Conservation (phyloP, 768 basidiomycete species). For the Hypholoma fasciculare region DNA sequence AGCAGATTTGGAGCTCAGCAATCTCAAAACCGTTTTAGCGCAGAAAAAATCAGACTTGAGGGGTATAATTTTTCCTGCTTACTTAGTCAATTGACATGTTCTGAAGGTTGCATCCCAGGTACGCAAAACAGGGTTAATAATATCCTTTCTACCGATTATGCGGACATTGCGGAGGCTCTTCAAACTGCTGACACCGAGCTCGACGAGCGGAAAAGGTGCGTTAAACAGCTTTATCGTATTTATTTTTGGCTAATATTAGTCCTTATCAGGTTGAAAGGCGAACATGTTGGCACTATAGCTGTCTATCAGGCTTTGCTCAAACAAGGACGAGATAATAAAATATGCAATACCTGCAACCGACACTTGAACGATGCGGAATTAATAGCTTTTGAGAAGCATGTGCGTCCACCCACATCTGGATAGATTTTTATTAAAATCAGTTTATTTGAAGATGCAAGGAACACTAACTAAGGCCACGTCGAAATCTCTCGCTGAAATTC, state of each 20-base stretch:
- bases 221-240: constrained; percentile 16
- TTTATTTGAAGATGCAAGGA: constrained; percentile 52
- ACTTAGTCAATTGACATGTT: too few relatives aligned
- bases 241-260: not conserved
- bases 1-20: constrained; percentile 61
- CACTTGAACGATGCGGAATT: constrained; percentile 52
- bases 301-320: constrained; percentile 58
- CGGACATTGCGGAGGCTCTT: constrained; percentile 39
- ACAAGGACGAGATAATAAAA: constrained; percentile 60
- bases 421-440: not conserved
- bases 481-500: constrained; percentile 40
- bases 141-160: constrained; percentile 27
- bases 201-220: constrained; percentile 37
- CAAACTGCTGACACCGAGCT: constrained; percentile 45
- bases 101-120: constrained; percentile 27
- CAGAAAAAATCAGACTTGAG: constrained; percentile 63
- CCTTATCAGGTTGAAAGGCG: constrained; percentile 26
- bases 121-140: constrained; percentile 50
- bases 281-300: constrained; percentile 28
- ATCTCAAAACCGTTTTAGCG: constrained; percentile 59
- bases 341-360: constrained; percentile 79
- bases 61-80: constrained; percentile 38
- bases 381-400: constrained; percentile 69
- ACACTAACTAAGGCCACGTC: constrained; percentile 58
- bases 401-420: constrained; percentile 36